Conservation (phyloP, 2,329 filamentous ascomycete genomes). For the Tetracladium maxilliforme region DNA sequence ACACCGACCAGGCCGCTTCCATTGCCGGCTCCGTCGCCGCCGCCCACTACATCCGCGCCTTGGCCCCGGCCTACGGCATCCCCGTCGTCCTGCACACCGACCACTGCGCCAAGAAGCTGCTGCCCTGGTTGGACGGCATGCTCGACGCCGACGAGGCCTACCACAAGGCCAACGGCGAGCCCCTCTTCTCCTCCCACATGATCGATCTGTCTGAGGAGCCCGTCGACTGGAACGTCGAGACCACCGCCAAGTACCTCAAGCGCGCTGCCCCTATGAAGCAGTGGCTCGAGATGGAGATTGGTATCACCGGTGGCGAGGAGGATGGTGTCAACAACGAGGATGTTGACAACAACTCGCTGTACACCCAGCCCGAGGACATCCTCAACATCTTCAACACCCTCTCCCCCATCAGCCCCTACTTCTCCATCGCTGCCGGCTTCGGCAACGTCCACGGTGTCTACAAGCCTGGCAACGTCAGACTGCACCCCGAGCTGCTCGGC, state of each 20-base stretch:
- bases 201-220: conserved; percentile 91
- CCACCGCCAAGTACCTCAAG: conserved; percentile 86
- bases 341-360: conserved; percentile 91
- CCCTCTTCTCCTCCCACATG: conserved; percentile 96
- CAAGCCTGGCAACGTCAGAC: conserved; percentile 93
- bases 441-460: conserved; percentile 99
- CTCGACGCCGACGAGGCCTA: conserved; percentile 85
- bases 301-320: conserved; percentile 94
- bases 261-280: conserved; percentile 93
- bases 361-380: conserved; percentile 97
- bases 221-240: conserved; percentile 81
- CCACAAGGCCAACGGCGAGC: conserved; percentile 87
- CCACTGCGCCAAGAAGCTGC: conserved; percentile 98
- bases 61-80: conserved; percentile 77
- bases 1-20: conserved; percentile 73
- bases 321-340: conserved; percentile 98
- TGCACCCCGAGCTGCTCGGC: conserved; percentile 86
- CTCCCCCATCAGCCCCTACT: conserved; percentile 78
- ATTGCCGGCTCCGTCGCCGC: conserved; percentile 78
- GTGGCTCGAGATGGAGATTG: conserved; percentile 97
- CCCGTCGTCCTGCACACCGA: conserved; percentile 94
- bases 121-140: conserved; percentile 95
- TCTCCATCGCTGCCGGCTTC: conserved; percentile 96
- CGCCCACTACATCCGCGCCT: conserved; percentile 82
- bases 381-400: conserved; percentile 82